Evolutionary conservation across 352 stramenopile species (phyloP).

Genomic region (Globisporangium cystogenes): DNA sequence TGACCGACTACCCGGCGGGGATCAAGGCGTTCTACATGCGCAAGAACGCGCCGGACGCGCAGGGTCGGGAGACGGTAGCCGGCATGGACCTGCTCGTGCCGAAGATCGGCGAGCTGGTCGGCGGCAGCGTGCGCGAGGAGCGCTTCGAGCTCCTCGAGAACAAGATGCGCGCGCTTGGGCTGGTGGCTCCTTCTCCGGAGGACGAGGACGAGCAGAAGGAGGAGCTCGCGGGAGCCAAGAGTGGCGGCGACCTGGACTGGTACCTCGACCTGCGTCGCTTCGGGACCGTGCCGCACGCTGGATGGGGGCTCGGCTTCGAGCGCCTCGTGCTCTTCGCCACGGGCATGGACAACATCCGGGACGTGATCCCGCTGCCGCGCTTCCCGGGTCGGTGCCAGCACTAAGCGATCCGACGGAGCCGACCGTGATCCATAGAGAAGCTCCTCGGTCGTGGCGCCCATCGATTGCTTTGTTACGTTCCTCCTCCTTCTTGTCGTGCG

Average conservation of each 20-base stretch:
- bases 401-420: too few relatives aligned
- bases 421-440: background rate
- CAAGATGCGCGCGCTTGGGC: constrained; percentile 47
- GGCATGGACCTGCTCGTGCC: constrained; percentile 97
- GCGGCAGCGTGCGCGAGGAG: constrained; percentile 95
- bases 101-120: constrained; percentile 95
- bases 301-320: constrained; percentile 98
- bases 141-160: constrained; percentile 87
- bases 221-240: too few relatives aligned
- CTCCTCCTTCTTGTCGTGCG: background rate
- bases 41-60: constrained; percentile 81
- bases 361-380: constrained; percentile 96
- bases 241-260: constrained; percentile 89
- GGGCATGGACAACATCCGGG: constrained; percentile 98
- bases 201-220: constrained; percentile 76
- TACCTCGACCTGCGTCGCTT: constrained; percentile 97
- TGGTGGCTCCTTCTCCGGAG: constrained; percentile 33
- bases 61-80: constrained; percentile 92
- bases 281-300: constrained; percentile 95
- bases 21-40: constrained; percentile 99
- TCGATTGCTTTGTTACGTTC: background rate
- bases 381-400: constrained; percentile 93
- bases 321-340: constrained; percentile 96
- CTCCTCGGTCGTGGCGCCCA: background rate
- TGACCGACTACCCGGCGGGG: constrained; percentile 97